Base-by-base conservation (phyloP, 768 basidiomycete species). In the Cyathus striatus region DNA sequence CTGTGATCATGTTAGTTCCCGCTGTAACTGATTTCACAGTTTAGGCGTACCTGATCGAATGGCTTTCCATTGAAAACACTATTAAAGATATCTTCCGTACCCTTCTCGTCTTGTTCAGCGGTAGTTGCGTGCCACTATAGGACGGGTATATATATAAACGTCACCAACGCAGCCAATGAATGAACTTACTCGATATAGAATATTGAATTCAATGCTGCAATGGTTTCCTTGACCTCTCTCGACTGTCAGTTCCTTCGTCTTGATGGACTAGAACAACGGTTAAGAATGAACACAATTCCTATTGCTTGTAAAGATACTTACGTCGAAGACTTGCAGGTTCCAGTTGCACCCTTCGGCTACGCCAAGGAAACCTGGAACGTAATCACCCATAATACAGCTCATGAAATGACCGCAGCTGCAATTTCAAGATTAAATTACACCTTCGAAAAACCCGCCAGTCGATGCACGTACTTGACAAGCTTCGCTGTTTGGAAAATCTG, bases 191-290 rank as follows among this genome's bases (percentile, higher is more conserved):
- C 70, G 45, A 56, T 75, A 75, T 2, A 73, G 54, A n/a, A 72
- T 41, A 35, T 70, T 85, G 64, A 86, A 87, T 54, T 88, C 86
- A 22, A 84, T 67, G 22, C 82, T 85, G 42, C 72, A 71, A 44
- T 76, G 76, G 49, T 86, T 86, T 13, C 86, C 86, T 36, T 70
- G 62, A 5, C 84, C 86, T 7, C 79, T 70, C 2, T 51, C 52
- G 2, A 70, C 62, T 33, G 56, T 50, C 2, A 56, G 45, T 10
- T 70, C 60, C 26, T 60, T 60, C 4, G 44, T 54, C 16, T 65
- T 55, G 36, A 78, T 75, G 14, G 68, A 43, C 56, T 68, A 40
- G 3, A 38, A 16, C 12, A 13, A 32, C 17, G 12, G 30, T 5
- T 32, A 13, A 16, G n/a, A n/a, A n/a, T n/a, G n/a, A n/a, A 32